Conservation (phyloP, 768 basidiomycete species). For the Mycena floridula region DNA sequence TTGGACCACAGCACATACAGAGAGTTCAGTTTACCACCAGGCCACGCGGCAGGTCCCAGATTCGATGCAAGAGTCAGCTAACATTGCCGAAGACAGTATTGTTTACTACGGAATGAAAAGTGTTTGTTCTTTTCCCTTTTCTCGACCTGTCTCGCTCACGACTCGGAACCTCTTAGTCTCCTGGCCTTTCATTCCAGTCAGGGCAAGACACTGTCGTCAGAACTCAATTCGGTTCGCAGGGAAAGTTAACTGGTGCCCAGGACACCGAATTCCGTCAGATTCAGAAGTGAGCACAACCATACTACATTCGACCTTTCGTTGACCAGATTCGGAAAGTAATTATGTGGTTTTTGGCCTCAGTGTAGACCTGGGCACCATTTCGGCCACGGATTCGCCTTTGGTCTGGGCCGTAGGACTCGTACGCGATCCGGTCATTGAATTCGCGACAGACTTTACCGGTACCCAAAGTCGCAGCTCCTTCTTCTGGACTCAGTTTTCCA, state of each 20-base stretch:
- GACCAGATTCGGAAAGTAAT: constrained; percentile 2
- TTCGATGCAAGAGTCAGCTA: constrained; percentile 4
- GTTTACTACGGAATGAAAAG: constrained; percentile 4
- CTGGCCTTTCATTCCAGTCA: constrained; percentile 2
- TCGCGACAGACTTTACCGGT: constrained; percentile 1
- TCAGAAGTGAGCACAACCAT: not conserved
- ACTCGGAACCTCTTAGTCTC: not conserved
- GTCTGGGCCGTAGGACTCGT: constrained; percentile 11
- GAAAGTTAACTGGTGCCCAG: not conserved
- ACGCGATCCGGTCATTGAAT: constrained; percentile 8
- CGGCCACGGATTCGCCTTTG: constrained; percentile 4
- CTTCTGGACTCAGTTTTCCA: constrained; percentile 7
- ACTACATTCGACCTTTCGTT: not conserved
- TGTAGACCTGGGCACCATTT: constrained; percentile 7
- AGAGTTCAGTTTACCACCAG: constrained; percentile 6
- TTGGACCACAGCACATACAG: constrained; percentile 5
- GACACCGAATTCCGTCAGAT: constrained; percentile 8
- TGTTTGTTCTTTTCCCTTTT: not conserved
- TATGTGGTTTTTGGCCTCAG: constrained; percentile 8
- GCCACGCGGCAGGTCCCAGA: constrained; percentile 2
- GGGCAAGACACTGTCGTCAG: constrained; percentile 5
- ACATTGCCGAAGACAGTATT: constrained; percentile 9
- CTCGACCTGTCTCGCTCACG: not conserved
- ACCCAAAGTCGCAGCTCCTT: constrained; percentile 7
- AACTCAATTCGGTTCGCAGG: constrained; percentile 4